A percentile compares a stretch with the other conserved stretches of the same genome.
These are phyloP conservation scores for Talaromyces islandicus DNA, from an alignment of 2,329 filamentous ascomycete genomes.

Conservation along the genomic window DNA sequence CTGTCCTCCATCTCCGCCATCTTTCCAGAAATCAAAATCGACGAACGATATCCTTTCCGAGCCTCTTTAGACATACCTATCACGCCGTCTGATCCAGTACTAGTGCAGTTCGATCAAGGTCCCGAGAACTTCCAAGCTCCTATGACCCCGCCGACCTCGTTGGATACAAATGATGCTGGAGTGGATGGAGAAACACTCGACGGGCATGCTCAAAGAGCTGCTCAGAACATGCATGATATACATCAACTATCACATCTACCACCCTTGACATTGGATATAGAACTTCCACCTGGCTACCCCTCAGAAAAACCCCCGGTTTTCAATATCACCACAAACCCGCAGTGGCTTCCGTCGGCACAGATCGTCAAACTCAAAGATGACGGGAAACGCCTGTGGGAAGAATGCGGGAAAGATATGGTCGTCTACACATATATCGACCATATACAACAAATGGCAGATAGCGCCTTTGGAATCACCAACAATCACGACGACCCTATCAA, in stretches of 20 bases:
- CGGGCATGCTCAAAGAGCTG: conserved; percentile 7
- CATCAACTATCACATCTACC: conserved; percentile 51
- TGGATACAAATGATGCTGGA: conserved; percentile 22
- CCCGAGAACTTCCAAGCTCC: conserved; percentile 28
- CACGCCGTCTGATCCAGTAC: conserved; percentile 48
- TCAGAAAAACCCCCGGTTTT: conserved; percentile 45
- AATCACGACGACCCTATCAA: conserved; percentile 36
- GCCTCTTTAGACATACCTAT: conserved; percentile 53
- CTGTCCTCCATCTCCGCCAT: conserved; percentile 56
- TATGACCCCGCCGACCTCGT: conserved; percentile 38
- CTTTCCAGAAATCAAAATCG: conserved; percentile 53
- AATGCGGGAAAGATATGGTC: conserved; percentile 51
- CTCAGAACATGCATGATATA: conserved; percentile 18
- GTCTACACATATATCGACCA: conserved; percentile 57
- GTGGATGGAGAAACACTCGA: conserved; percentile 16
- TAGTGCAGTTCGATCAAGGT: conserved; percentile 35
- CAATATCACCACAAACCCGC: conserved; percentile 41
- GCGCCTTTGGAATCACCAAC: conserved; percentile 46
- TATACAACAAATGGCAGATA: conserved; percentile 53
- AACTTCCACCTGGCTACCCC: conserved; percentile 53
- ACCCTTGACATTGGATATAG: conserved; percentile 47
- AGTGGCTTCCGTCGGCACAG: conserved; percentile 48
- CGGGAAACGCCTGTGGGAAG: conserved; percentile 52
- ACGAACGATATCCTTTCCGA: conserved; percentile 40
- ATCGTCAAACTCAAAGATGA: conserved; percentile 42